Conservation (phyloP, 2,329 filamentous ascomycete species). For the Verticillium nonalfalfae region DNA sequence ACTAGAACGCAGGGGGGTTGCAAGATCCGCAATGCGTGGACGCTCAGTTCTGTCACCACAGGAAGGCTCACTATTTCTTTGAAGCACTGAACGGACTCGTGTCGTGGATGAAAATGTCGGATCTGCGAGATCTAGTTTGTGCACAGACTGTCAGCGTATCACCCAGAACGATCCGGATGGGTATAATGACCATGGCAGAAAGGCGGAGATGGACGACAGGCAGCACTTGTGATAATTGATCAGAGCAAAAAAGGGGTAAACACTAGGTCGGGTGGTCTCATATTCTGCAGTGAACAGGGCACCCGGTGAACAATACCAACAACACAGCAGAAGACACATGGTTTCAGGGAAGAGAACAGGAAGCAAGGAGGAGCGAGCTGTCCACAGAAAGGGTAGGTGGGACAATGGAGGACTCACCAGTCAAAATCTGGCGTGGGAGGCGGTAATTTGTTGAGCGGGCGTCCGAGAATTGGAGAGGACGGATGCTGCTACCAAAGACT, state of each 20-base stretch:
- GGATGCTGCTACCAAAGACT: conserved; percentile 46
- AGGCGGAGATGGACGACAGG: too few species aligned
- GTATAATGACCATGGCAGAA: too few species aligned
- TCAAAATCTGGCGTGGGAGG: neutral
- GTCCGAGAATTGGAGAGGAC: conserved; percentile 16
- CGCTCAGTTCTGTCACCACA: too few species aligned
- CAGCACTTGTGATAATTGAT: too few species aligned
- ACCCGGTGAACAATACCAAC: too few species aligned
- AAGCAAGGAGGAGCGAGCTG: neutral
- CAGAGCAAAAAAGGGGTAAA: too few species aligned
- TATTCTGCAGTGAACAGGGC: too few species aligned
- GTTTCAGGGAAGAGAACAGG: neutral
- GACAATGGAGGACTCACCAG: conserved; percentile 5
- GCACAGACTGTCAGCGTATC: neutral
- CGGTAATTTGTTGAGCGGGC: neutral
- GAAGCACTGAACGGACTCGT: neutral
- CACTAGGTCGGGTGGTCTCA: too few species aligned
- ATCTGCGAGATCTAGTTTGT: neutral
- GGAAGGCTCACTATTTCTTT: conserved; percentile 7
- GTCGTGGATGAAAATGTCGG: neutral
- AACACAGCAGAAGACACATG: too few species aligned
- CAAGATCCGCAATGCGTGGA: too few species aligned
- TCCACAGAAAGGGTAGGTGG: neutral
- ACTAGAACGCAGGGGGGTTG: neutral
- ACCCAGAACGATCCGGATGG: too few species aligned